phyloP scores from a whole-genome alignment of 257 asterid species.

The Anisodus tanguticus region DNA sequence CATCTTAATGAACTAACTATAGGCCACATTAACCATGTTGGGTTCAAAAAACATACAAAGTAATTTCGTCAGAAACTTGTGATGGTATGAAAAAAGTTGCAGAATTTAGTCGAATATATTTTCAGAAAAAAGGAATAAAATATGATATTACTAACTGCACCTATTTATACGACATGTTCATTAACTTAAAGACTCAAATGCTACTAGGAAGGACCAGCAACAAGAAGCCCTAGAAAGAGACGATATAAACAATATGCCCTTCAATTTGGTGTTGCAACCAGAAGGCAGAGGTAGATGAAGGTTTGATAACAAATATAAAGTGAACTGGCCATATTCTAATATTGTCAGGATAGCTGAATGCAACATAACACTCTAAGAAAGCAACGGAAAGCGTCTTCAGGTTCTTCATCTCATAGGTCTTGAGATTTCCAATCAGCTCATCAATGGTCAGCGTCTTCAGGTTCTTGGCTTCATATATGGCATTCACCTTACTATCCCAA shows the following conservation, averaged over 20 bases:
- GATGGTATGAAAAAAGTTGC: neutral
- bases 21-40: neutral
- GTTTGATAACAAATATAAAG: neutral
- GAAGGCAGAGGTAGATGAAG: neutral
- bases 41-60: neutral
- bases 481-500: too few species aligned
- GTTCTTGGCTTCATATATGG: too few species aligned
- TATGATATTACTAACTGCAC: neutral
- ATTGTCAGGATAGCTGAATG: neutral
- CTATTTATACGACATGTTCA: too few species aligned
- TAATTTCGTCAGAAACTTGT: constrained; percentile 2
- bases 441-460: too few species aligned
- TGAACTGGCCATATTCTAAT: neutral
- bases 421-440: too few species aligned
- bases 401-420: too few species aligned
- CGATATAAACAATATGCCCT: neutral
- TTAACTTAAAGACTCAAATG: neutral
- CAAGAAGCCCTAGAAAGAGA: constrained; percentile 16
- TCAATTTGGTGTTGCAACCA: neutral
- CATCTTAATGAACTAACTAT: constrained; percentile 21
- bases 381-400: too few species aligned
- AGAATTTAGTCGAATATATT: neutral
- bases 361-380: neutral
- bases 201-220: too few species aligned
- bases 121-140: neutral